Conservation (phyloP, 371 early-diverging fungal genomes). For the Mortierella sp. region DNA sequence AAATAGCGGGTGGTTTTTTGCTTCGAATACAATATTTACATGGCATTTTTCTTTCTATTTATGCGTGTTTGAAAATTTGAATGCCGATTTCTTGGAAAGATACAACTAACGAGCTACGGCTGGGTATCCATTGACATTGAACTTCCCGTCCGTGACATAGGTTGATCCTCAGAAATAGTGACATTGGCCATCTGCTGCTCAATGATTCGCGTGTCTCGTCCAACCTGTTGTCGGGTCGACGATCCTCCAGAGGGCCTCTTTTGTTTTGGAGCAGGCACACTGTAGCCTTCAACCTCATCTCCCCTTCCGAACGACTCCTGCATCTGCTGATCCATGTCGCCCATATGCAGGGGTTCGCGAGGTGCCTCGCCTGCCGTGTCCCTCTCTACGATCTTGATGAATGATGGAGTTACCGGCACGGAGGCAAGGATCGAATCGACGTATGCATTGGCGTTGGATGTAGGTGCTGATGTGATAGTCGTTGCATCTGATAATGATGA, state of each 20-base stretch:
- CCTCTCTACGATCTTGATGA: slow-evolving; percentile 48
- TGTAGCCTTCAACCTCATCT: slow-evolving; percentile 44
- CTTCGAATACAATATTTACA: no score
- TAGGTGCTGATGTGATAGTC: not conserved
- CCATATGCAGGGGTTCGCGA: slow-evolving; percentile 12
- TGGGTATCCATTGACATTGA: slow-evolving; percentile 48
- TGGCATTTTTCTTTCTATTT: not conserved
- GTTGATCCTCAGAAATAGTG: slow-evolving; percentile 22
- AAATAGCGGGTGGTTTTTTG: not conserved
- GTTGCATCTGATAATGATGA: not conserved
- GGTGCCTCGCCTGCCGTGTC: slow-evolving; percentile 14
- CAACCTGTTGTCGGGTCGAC: not conserved
- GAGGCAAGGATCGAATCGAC: slow-evolving; percentile 45
- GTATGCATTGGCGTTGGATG: slow-evolving; percentile 28
- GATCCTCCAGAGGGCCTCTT: not conserved
- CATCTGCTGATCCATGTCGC: slow-evolving; percentile 33
- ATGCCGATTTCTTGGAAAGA: not conserved
- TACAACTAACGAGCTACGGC: not conserved
- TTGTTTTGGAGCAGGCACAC: slow-evolving; percentile 26
- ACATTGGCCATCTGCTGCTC: slow-evolving; percentile 25
- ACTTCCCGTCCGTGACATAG: slow-evolving; percentile 24
- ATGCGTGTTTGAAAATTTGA: not conserved
- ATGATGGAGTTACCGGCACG: slow-evolving; percentile 46
- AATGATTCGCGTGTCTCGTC: slow-evolving; percentile 16
- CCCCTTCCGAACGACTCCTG: slow-evolving; percentile 19